These are phyloP conservation scores for Catenaria anguillulae DNA, from an alignment of 371 early-diverging fungal genomes.

Conservation along the genomic window DNA sequence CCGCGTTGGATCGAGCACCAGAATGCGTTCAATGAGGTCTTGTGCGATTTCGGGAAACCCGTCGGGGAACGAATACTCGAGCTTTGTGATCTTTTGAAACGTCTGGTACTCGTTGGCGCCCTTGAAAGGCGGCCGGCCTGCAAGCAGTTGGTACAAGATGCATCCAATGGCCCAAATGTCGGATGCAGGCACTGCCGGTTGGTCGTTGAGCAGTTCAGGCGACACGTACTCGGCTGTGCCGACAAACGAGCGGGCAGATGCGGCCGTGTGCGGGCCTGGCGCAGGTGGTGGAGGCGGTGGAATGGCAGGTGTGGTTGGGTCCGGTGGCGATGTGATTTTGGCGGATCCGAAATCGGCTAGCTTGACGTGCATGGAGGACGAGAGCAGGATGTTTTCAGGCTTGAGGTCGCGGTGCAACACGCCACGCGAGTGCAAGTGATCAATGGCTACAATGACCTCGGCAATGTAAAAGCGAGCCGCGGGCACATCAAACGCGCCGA, in stretches of 20 bases:
- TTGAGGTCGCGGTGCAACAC: slow-evolving; percentile 54
- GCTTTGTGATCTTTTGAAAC: slow-evolving; percentile 78
- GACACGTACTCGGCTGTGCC: slow-evolving; percentile 95
- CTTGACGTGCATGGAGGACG: slow-evolving; percentile 71
- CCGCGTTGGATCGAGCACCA: slow-evolving; percentile 55
- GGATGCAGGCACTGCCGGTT: slow-evolving; percentile 56
- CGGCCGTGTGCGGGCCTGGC: background rate
- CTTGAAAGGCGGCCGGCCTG: slow-evolving; percentile 91
- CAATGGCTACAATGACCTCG: slow-evolving; percentile 71
- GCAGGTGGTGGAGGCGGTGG: slow-evolving; percentile 1
- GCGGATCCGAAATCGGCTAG: slow-evolving; percentile 96
- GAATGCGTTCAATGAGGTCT: slow-evolving; percentile 53
- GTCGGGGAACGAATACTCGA: slow-evolving; percentile 67
- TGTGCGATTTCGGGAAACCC: slow-evolving; percentile 46
- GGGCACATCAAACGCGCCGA: slow-evolving; percentile 52
- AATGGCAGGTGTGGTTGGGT: background rate
- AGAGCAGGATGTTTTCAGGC: slow-evolving; percentile 59
- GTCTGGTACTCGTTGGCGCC: slow-evolving; percentile 89
- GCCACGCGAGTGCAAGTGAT: slow-evolving; percentile 53
- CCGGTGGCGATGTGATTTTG: slow-evolving; percentile 42
- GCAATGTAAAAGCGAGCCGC: slow-evolving; percentile 66
- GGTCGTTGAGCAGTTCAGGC: slow-evolving; percentile 86
- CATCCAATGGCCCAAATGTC: slow-evolving; percentile 98
- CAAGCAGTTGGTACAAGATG: slow-evolving; percentile 87
- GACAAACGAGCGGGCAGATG: slow-evolving; percentile 70